Conservation (phyloP, 2,329 filamentous ascomycete genomes). For the Calonectria pseudoturangicola region DNA sequence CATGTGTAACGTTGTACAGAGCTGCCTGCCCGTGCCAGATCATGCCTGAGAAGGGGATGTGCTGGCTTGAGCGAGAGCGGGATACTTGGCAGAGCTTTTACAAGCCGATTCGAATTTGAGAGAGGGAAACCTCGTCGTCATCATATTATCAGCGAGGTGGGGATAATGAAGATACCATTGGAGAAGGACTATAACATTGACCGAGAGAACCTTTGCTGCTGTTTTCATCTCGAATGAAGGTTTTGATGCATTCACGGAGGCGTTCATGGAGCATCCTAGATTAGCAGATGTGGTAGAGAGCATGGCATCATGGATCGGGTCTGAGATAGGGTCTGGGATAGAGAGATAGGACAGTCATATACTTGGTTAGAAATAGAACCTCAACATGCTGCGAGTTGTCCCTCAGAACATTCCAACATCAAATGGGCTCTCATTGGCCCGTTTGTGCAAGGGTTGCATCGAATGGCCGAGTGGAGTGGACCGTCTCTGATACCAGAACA, state of each 20-base stretch:
- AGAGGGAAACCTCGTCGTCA: neutral
- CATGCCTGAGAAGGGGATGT: neutral
- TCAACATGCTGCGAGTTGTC: constrained; percentile 2
- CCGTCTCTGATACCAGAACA: constrained; percentile 33
- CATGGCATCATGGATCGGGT: constrained; percentile 20
- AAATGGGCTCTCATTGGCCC: constrained; percentile 28
- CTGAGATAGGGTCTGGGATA: constrained; percentile 13
- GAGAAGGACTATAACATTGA: constrained; percentile 1
- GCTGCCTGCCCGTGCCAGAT: neutral
- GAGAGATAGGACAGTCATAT: constrained; percentile 20
- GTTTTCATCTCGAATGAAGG: constrained; percentile 35
- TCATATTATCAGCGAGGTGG: constrained; percentile 1
- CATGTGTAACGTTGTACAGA: neutral
- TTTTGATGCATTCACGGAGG: constrained; percentile 36
- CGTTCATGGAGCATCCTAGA: constrained; percentile 36
- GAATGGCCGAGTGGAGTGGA: constrained; percentile 10
- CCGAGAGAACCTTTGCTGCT: constrained; percentile 23
- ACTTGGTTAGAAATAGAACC: constrained; percentile 24
- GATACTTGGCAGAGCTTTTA: constrained; percentile 5
- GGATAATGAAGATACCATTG: constrained; percentile 21
- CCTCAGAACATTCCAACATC: constrained; percentile 10
- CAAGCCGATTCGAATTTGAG: neutral
- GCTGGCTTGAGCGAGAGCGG: neutral
- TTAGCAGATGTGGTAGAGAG: constrained; percentile 10
- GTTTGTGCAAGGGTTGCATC: constrained; percentile 28